These are phyloP conservation scores for Ephemerocybe angulata DNA, from an alignment of 768 basidiomycete genomes.

Conservation along the genomic window DNA sequence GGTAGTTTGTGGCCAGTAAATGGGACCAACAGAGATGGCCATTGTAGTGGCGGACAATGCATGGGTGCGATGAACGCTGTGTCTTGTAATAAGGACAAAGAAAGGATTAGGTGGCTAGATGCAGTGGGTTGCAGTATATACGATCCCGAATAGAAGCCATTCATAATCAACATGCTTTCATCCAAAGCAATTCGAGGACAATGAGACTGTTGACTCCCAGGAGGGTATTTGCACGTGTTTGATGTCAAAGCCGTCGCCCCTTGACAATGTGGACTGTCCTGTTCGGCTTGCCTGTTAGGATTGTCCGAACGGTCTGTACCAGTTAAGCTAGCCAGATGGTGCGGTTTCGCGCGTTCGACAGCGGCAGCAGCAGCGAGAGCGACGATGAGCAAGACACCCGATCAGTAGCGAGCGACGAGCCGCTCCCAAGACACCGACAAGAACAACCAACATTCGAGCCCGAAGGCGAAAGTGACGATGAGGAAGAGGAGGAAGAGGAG, in stretches of 20 bases:
- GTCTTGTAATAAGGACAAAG: conserved; percentile 11
- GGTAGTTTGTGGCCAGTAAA: conserved; percentile 6
- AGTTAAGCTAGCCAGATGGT: no score
- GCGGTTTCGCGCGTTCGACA: conserved; percentile 63
- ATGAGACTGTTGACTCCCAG: neutral
- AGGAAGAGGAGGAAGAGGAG: conserved; percentile 29
- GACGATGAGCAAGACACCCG: conserved; percentile 23
- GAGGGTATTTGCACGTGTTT: neutral
- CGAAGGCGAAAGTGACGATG: conserved; percentile 28
- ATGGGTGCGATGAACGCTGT: conserved; percentile 6
- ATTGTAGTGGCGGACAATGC: conserved; percentile 2
- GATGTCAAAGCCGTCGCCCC: neutral
- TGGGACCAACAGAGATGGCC: neutral
- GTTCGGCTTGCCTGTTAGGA: neutral
- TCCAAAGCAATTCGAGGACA: no score
- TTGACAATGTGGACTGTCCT: neutral
- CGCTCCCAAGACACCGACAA: neutral
- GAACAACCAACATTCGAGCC: neutral
- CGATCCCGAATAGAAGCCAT: conserved; percentile 3
- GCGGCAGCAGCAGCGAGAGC: conserved; percentile 59
- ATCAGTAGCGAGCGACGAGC: conserved; percentile 18
- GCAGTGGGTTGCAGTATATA: conserved; percentile 12
- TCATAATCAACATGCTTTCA: no score
- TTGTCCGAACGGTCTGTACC: no score
- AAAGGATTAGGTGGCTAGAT: conserved; percentile 8